phyloP scores from a whole-genome alignment of 1,284 basidiomycete genomes.

The Schizopora paradoxa region DNA sequence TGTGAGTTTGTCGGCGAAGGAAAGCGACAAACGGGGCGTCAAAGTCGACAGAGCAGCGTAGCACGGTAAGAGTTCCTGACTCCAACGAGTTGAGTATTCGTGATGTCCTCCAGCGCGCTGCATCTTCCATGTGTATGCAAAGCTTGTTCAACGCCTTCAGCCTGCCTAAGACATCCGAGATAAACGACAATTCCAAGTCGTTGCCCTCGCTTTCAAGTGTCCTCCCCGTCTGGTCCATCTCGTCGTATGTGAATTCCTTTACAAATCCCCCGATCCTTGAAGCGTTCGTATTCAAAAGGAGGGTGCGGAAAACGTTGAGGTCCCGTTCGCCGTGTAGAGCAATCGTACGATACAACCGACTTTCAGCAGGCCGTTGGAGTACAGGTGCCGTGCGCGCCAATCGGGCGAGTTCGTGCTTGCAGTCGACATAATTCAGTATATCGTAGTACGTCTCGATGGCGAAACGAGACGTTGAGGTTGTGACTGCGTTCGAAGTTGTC shows the following conservation, averaged over 20 bases:
- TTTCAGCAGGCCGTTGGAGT: constrained; percentile 11
- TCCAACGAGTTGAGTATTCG: constrained; percentile 4
- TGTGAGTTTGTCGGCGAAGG: neutral
- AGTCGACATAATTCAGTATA: constrained; percentile 3
- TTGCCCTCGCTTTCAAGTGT: constrained; percentile 1
- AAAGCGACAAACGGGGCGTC: constrained; percentile 2
- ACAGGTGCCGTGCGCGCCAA: constrained; percentile 5
- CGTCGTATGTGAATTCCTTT: too few species aligned
- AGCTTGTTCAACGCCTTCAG: neutral
- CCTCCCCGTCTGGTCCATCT: too few species aligned
- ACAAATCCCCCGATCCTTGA: too few species aligned
- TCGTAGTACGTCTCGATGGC: constrained; percentile 10
- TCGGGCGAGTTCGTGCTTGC: constrained; percentile 1
- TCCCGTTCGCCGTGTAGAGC: neutral
- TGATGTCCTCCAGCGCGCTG: constrained; percentile 1
- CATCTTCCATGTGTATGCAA: constrained; percentile 8
- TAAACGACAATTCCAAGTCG: neutral
- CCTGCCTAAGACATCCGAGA: neutral
- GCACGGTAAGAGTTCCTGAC: neutral
- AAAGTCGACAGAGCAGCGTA: constrained; percentile 9
- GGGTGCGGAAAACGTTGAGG: constrained; percentile 1
- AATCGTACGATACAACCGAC: neutral
- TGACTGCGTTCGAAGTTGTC: too few species aligned
- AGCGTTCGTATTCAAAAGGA: too few species aligned
- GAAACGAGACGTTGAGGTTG: neutral